These are phyloP conservation scores for Penicillium flavigenum DNA, from an alignment of 495 filamentous ascomycete genomes.

Conservation along the genomic window DNA sequence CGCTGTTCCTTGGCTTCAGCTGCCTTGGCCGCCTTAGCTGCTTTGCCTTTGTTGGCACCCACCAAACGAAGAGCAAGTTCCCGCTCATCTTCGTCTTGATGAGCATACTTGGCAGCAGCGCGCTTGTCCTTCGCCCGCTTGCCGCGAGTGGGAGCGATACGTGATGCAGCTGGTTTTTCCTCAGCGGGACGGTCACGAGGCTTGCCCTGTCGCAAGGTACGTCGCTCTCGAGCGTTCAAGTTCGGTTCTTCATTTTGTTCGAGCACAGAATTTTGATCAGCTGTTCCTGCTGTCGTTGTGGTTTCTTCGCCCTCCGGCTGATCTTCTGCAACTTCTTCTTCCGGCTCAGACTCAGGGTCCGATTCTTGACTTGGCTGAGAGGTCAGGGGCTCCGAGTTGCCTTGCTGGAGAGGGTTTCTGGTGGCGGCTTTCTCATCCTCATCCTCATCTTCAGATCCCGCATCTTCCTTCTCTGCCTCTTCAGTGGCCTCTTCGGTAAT, in stretches of 20 bases:
- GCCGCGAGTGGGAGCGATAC: conserved; percentile 60
- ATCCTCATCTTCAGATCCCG: conserved; percentile 32
- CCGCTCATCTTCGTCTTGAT: conserved; percentile 93
- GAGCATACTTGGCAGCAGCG: conserved; percentile 82
- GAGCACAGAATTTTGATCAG: conserved; percentile 22
- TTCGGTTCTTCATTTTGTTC: conserved; percentile 36
- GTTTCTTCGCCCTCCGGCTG: conserved; percentile 15
- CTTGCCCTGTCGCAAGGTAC: conserved; percentile 49
- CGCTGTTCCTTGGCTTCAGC: conserved; percentile 51
- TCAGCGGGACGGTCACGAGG: conserved; percentile 23
- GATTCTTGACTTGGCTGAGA: conserved; percentile 31
- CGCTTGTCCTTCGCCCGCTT: conserved; percentile 86
- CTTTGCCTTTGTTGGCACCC: conserved; percentile 63
- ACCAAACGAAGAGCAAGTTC: conserved; percentile 76
- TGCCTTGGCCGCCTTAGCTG: conserved; percentile 49
- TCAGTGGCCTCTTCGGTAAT: not conserved
- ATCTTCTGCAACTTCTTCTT: conserved; percentile 24
- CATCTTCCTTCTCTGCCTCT: conserved; percentile 19
- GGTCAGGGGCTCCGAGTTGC: conserved; percentile 26
- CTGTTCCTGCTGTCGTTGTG: conserved; percentile 14
- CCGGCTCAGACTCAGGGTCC: conserved; percentile 31
- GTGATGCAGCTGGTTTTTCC: conserved; percentile 18
- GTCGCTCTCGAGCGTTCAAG: conserved; percentile 52
- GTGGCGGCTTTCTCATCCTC: conserved; percentile 27
- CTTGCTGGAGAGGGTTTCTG: conserved; percentile 35